These are phyloP conservation scores for Cadophora gregata DNA, from an alignment of 2,329 filamentous ascomycete genomes.

Conservation along the genomic window DNA sequence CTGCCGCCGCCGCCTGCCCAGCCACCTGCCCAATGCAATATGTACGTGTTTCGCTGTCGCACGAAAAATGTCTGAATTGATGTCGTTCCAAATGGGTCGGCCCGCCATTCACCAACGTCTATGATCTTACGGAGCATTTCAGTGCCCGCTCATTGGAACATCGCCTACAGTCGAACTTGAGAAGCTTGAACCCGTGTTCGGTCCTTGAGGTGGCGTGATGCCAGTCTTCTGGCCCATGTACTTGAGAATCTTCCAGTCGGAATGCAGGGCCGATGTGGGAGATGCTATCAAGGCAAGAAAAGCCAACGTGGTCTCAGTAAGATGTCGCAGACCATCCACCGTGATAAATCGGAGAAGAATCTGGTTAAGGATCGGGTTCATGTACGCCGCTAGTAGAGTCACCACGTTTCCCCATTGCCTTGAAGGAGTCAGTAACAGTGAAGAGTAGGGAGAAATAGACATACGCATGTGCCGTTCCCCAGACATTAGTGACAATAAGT, in stretches of 20 bases:
- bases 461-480: constrained; percentile 95
- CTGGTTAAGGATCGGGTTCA: constrained; percentile 65
- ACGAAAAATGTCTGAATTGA: constrained; percentile 20
- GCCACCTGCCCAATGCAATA: constrained; percentile 35
- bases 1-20: constrained; percentile 30
- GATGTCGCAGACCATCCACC: constrained; percentile 57
- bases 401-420: constrained; percentile 98
- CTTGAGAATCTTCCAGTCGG: constrained; percentile 77
- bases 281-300: constrained; percentile 75
- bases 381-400: constrained; percentile 83
- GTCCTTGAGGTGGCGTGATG: constrained; percentile 27
- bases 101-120: constrained; percentile 11
- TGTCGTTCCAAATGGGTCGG: not conserved
- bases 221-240: constrained; percentile 33
- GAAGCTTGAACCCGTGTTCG: constrained; percentile 30
- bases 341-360: constrained; percentile 64
- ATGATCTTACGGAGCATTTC: constrained; percentile 2
- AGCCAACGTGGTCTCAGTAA: constrained; percentile 75
- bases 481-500: constrained; percentile 91
- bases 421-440: constrained; percentile 36
- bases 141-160: constrained; percentile 26
- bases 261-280: constrained; percentile 75
- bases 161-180: constrained; percentile 32
- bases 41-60: constrained; percentile 32
- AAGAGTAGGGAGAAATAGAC: constrained; percentile 47